These are phyloP conservation scores for Botrytis porri DNA, from an alignment of 2,329 filamentous ascomycete genomes.

Conservation along the genomic window DNA sequence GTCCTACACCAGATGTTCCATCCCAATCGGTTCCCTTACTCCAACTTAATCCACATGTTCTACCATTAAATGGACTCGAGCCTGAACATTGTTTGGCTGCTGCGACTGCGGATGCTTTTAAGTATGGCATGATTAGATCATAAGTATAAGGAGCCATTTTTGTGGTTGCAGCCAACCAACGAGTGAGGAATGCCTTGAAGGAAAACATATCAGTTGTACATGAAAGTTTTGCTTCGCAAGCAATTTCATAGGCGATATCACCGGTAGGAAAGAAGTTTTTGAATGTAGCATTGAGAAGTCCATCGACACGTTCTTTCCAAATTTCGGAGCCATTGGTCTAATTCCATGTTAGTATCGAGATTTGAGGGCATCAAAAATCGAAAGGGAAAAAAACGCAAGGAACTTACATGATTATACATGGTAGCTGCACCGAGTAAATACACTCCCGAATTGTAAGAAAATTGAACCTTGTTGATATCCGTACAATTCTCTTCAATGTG, in stretches of 20 bases:
- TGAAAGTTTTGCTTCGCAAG: slow-evolving; percentile 52
- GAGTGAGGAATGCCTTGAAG: slow-evolving; percentile 64
- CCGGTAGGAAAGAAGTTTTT: slow-evolving; percentile 44
- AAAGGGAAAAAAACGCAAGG: slow-evolving; percentile 44
- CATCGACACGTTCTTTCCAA: slow-evolving; percentile 41
- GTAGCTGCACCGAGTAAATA: slow-evolving; percentile 53
- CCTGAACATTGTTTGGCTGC: slow-evolving; percentile 59
- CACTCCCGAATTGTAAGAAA: slow-evolving; percentile 68
- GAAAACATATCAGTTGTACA: slow-evolving; percentile 63
- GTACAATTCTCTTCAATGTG: slow-evolving; percentile 47
- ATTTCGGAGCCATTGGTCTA: slow-evolving; percentile 39
- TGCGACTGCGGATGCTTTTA: slow-evolving; percentile 52
- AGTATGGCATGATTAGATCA: slow-evolving; percentile 50
- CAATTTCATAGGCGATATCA: slow-evolving; percentile 55
- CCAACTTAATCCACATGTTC: slow-evolving; percentile 62
- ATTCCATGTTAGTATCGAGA: not conserved
- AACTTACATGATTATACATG: slow-evolving; percentile 49
- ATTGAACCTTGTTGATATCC: slow-evolving; percentile 56
- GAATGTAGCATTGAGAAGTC: slow-evolving; percentile 39
- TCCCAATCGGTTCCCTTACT: slow-evolving; percentile 48
- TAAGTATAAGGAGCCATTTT: slow-evolving; percentile 59
- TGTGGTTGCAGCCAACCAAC: slow-evolving; percentile 57
- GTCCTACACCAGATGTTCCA: slow-evolving; percentile 59
- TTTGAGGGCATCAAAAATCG: slow-evolving; percentile 42
- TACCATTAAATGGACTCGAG: slow-evolving; percentile 45